Percentiles rank a stretch among this genome's conserved stretches.
phyloP scores from a whole-genome alignment of 192 early-diverging fungal species.

The Entomortierella lignicola region DNA sequence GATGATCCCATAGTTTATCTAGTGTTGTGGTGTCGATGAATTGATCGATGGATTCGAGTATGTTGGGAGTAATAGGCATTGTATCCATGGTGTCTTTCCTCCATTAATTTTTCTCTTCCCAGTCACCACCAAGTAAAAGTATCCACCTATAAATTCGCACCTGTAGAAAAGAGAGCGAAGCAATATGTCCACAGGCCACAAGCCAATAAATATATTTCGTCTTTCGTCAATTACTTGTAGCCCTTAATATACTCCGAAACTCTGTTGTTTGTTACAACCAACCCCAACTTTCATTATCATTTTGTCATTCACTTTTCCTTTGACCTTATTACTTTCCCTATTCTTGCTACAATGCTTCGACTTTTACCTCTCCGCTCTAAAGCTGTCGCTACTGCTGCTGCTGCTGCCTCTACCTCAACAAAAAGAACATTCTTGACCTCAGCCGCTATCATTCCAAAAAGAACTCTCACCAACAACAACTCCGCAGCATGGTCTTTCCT shows the following conservation, averaged over 20 bases:
- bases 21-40: neutral
- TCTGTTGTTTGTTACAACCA: too few relatives aligned
- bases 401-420: neutral
- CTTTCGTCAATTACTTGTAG: too few relatives aligned
- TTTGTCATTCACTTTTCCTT: neutral
- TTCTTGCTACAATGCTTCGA: slow-evolving; percentile 19
- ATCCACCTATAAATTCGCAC: slow-evolving; percentile 34
- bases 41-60: slow-evolving; percentile 10
- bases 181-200: neutral
- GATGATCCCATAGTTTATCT: neutral
- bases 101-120: neutral
- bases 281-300: too few relatives aligned
- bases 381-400: neutral
- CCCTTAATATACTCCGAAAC: too few relatives aligned
- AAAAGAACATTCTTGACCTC: slow-evolving; percentile 38
- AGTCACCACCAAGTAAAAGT: neutral
- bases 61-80: neutral
- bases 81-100: neutral
- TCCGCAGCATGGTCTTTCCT: slow-evolving; percentile 41
- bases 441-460: slow-evolving; percentile 6
- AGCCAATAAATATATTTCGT: slow-evolving; percentile 1
- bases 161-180: slow-evolving; percentile 46
- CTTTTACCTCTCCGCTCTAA: slow-evolving; percentile 15
- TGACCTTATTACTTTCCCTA: neutral
- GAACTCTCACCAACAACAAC: slow-evolving; percentile 19